phyloP scores from a whole-genome alignment of 1,284 basidiomycete species.

The Cutaneotrichosporon cavernicola region DNA sequence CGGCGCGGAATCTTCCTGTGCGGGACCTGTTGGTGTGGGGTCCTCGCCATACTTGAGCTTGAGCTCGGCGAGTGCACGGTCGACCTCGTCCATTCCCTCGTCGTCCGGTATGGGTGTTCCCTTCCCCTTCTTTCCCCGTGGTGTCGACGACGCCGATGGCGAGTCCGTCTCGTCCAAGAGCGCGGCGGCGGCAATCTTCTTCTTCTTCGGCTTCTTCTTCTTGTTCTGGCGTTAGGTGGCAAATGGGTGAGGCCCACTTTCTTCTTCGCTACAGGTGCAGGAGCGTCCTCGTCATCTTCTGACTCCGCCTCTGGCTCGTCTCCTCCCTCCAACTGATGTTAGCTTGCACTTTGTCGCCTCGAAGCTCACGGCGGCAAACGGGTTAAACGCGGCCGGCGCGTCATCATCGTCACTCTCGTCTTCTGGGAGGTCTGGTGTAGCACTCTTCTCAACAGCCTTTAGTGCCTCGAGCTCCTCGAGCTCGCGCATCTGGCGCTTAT shows the following conservation, averaged over 20 bases:
- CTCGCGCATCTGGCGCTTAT: slow-evolving; percentile 80
- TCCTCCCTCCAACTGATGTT: slow-evolving; percentile 13
- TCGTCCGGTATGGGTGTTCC: slow-evolving; percentile 34
- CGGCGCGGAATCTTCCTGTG: slow-evolving; percentile 17
- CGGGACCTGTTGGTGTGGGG: slow-evolving; percentile 7
- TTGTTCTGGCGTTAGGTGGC: slow-evolving; percentile 42
- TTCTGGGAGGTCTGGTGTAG: slow-evolving; percentile 23
- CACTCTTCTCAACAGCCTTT: slow-evolving; percentile 39
- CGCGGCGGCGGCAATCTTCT: slow-evolving; percentile 31
- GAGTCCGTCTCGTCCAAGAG: slow-evolving; percentile 20
- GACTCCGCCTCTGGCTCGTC: slow-evolving; percentile 34
- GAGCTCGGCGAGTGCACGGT: slow-evolving; percentile 76
- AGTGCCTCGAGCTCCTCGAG: slow-evolving; percentile 63
- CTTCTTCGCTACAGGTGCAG: slow-evolving; percentile 30
- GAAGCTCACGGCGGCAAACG: slow-evolving; percentile 62
- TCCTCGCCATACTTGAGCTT: slow-evolving; percentile 60
- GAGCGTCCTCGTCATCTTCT: slow-evolving; percentile 36
- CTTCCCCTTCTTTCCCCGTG: slow-evolving; percentile 58
- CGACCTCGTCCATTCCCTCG: slow-evolving; percentile 72
- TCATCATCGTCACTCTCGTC: slow-evolving; percentile 28
- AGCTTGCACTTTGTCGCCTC: background rate
- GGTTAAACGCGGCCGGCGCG: slow-evolving; percentile 37
- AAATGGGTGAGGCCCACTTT: slow-evolving; percentile 31
- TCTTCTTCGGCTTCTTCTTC: slow-evolving; percentile 51
- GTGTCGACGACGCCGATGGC: slow-evolving; percentile 20